Evolutionary conservation across 495 filamentous ascomycete species (phyloP).

Genomic region (Cairneyella variabilis): DNA sequence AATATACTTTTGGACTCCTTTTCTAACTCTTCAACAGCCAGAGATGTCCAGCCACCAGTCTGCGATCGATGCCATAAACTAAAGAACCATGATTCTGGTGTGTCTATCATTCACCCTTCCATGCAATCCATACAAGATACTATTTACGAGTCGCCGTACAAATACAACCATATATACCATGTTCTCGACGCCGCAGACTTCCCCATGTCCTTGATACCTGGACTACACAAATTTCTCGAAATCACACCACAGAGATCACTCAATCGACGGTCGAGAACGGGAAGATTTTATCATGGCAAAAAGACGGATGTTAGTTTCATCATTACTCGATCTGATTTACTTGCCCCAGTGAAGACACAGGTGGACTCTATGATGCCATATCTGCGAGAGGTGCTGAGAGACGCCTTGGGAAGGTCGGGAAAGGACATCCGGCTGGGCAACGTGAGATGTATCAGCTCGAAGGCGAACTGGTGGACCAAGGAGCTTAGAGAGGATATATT

Average conservation of each 20-base stretch:
- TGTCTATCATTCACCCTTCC: constrained; percentile 70
- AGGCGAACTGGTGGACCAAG: constrained; percentile 83
- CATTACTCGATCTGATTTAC: constrained; percentile 81
- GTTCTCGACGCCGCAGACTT: constrained; percentile 98
- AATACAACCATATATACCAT: constrained; percentile 90
- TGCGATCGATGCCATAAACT: constrained; percentile 88
- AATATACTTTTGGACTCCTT: no score
- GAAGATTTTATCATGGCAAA: constrained; percentile 57
- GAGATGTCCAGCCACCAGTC: constrained; percentile 39
- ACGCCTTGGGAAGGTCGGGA: constrained; percentile 58
- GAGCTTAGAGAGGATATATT: constrained; percentile 79
- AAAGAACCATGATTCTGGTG: constrained; percentile 65
- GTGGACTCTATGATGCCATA: constrained; percentile 83
- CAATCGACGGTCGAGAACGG: constrained; percentile 66
- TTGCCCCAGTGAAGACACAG: constrained; percentile 75
- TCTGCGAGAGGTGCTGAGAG: constrained; percentile 65
- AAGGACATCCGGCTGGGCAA: constrained; percentile 72
- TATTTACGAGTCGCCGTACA: constrained; percentile 81
- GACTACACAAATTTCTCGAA: constrained; percentile 48
- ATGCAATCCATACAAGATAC: constrained; percentile 73
- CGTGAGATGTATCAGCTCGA: constrained; percentile 77
- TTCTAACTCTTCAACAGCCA: constrained; percentile 6
- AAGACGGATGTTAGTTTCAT: constrained; percentile 77
- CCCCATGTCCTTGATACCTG: constrained; percentile 80
- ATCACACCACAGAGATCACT: constrained; percentile 63